A percentile compares a stretch with the other conserved stretches of the same genome.
phyloP scores from a whole-genome alignment of 2,329 filamentous ascomycete genomes.

The Aspergillus thermomutatus region DNA sequence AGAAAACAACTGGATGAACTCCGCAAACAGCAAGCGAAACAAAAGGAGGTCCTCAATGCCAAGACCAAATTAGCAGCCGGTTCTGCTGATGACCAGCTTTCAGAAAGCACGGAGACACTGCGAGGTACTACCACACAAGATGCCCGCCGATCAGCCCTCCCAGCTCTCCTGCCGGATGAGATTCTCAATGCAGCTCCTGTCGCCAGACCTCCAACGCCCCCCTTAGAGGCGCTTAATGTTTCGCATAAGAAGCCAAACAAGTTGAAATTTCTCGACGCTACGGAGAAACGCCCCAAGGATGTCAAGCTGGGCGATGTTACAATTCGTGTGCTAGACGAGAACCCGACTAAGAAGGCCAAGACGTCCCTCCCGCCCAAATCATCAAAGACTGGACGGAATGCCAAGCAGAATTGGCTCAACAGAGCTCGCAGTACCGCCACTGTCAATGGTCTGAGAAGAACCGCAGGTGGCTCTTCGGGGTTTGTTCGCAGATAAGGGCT shows the following conservation, averaged over 20 bases:
- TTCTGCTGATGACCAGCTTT: slow-evolving; percentile 33
- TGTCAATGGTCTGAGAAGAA: slow-evolving; percentile 36
- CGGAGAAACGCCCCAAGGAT: slow-evolving; percentile 50
- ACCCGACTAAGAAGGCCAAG: slow-evolving; percentile 30
- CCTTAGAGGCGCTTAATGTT: slow-evolving; percentile 28
- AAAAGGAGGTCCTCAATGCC: slow-evolving; percentile 25
- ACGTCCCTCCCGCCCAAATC: slow-evolving; percentile 45
- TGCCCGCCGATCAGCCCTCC: slow-evolving; percentile 39
- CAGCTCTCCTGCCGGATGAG: slow-evolving; percentile 50
- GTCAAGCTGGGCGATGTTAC: slow-evolving; percentile 47
- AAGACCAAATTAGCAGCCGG: slow-evolving; percentile 3
- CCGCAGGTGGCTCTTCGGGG: slow-evolving; percentile 32
- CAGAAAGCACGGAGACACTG: slow-evolving; percentile 41
- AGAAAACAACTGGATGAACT: slow-evolving; percentile 38
- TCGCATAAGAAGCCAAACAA: slow-evolving; percentile 38
- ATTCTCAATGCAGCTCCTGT: slow-evolving; percentile 48
- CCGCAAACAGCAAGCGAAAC: slow-evolving; percentile 38
- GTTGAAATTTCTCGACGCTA: slow-evolving; percentile 48
- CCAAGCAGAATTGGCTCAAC: slow-evolving; percentile 40
- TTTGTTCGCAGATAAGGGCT: slow-evolving; percentile 34
- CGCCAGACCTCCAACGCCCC: slow-evolving; percentile 44
- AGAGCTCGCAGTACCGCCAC: slow-evolving; percentile 29
- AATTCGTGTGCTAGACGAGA: slow-evolving; percentile 47
- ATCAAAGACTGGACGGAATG: slow-evolving; percentile 36
- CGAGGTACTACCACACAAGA: slow-evolving; percentile 38